These are phyloP conservation scores for Geum urbanum DNA, from an alignment of 306 rosid genomes.

Conservation along the genomic window DNA sequence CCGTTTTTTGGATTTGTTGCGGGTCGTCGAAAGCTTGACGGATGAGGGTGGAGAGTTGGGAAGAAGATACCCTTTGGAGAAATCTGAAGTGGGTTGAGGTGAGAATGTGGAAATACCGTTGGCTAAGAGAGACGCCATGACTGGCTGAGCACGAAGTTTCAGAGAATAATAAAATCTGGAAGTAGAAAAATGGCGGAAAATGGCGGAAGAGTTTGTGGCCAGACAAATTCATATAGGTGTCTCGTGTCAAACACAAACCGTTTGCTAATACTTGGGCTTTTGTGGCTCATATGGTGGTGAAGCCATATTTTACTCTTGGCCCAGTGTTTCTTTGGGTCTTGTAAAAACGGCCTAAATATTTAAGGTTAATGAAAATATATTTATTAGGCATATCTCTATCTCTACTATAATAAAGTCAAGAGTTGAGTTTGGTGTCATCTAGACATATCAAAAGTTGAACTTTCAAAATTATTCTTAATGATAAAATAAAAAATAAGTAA, in stretches of 20 bases:
- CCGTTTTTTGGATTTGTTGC: slow-evolving; percentile 18
- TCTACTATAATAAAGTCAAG: no score
- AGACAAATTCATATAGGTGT: background rate
- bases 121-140: slow-evolving; percentile 70
- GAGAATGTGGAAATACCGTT: slow-evolving; percentile 57
- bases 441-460: no score
- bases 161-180: background rate
- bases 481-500: no score
- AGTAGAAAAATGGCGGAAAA: background rate
- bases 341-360: no score
- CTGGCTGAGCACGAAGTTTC: slow-evolving; percentile 10
- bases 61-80: slow-evolving; percentile 15
- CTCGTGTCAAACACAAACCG: slow-evolving; percentile 34
- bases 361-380: no score
- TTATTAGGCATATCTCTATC: no score
- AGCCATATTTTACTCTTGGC: no score
- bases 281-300: no score
- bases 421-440: no score
- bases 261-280: background rate
- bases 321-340: no score
- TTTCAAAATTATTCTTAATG: no score
- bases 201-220: slow-evolving; percentile 18
- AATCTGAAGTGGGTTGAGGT: slow-evolving; percentile 43
- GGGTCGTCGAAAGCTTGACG: slow-evolving; percentile 21
- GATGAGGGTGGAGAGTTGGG: slow-evolving; percentile 21